phyloP scores from a whole-genome alignment of 331 rosid species.

The Dryas integrifolia region DNA sequence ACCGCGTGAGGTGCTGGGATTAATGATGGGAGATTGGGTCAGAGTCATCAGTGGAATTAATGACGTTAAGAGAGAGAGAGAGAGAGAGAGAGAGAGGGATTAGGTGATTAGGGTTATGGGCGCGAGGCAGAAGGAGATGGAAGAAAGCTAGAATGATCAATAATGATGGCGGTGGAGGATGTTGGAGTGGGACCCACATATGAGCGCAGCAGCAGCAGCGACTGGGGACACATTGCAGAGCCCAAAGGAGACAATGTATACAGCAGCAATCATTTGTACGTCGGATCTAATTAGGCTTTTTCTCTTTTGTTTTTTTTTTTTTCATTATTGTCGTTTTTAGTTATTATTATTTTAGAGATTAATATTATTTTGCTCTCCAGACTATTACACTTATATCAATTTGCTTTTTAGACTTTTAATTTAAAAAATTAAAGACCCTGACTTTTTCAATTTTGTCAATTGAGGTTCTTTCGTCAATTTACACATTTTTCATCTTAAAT shows the following conservation, averaged over 20 bases:
- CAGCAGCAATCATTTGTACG: slow-evolving; percentile 58
- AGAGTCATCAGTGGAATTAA: slow-evolving; percentile 28
- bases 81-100: neutral
- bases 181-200: neutral
- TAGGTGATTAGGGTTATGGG: slow-evolving; percentile 21
- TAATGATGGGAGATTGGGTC: slow-evolving; percentile 31
- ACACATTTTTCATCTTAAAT: too few relatives aligned
- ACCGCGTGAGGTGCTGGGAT: slow-evolving; percentile 35
- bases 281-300: slow-evolving; percentile 26
- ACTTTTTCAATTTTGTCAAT: too few relatives aligned
- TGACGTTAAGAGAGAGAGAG: slow-evolving; percentile 25
- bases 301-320: neutral
- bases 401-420: too few relatives aligned
- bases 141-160: slow-evolving; percentile 2
- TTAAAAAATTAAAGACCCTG: too few relatives aligned
- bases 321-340: neutral
- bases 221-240: slow-evolving; percentile 31
- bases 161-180: slow-evolving; percentile 30
- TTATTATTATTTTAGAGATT: neutral
- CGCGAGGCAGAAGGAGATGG: slow-evolving; percentile 23
- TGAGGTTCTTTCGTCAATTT: too few relatives aligned
- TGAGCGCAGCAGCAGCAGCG: neutral
- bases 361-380: too few relatives aligned
- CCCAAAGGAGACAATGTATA: slow-evolving; percentile 41
- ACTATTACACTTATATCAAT: too few relatives aligned